Evolutionary conservation across 805 yeast species (phyloP).

Genomic region (Nakazawaea wickerhamii): DNA sequence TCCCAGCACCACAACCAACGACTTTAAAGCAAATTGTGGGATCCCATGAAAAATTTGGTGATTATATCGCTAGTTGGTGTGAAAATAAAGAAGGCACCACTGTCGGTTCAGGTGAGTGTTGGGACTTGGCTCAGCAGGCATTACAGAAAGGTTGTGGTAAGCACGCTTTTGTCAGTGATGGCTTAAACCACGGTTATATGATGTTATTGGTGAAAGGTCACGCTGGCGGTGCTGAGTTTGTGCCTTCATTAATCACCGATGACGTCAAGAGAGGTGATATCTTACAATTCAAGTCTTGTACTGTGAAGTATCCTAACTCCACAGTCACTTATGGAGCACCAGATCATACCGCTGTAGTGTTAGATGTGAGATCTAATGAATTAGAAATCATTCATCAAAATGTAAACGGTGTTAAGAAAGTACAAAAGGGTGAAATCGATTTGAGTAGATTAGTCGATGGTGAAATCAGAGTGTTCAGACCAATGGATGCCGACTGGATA

Average conservation of each 20-base stretch:
- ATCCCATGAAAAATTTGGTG: constrained; percentile 38
- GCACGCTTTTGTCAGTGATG: constrained; percentile 48
- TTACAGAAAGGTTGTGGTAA: constrained; percentile 49
- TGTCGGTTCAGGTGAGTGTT: constrained; percentile 56
- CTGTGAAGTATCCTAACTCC: constrained; percentile 30
- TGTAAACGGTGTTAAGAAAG: constrained; percentile 36
- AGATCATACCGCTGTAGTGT: constrained; percentile 43
- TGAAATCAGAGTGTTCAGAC: constrained; percentile 39
- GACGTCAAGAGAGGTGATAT: constrained; percentile 50
- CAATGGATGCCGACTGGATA: constrained; percentile 43
- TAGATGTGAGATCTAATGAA: constrained; percentile 22
- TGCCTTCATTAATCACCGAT: constrained; percentile 29
- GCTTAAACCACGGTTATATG: constrained; percentile 37
- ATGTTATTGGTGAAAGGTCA: constrained; percentile 1
- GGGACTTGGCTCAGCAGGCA: constrained; percentile 56
- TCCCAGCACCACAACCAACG: constrained; percentile 41
- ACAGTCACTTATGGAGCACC: constrained; percentile 44
- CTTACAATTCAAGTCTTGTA: constrained; percentile 39
- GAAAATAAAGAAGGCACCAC: constrained; percentile 39
- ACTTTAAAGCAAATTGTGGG: constrained; percentile 24
- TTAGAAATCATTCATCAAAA: constrained; percentile 43
- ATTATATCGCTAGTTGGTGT: constrained; percentile 50
- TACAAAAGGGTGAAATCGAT: constrained; percentile 32
- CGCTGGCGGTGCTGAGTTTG: constrained; percentile 18
- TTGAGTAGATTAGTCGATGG: constrained; percentile 37